Percentiles rank a stretch among this genome's conserved stretches.
Evolutionary conservation across 2,329 filamentous ascomycete species (phyloP).

Genomic region (Grosmannia serpens): DNA sequence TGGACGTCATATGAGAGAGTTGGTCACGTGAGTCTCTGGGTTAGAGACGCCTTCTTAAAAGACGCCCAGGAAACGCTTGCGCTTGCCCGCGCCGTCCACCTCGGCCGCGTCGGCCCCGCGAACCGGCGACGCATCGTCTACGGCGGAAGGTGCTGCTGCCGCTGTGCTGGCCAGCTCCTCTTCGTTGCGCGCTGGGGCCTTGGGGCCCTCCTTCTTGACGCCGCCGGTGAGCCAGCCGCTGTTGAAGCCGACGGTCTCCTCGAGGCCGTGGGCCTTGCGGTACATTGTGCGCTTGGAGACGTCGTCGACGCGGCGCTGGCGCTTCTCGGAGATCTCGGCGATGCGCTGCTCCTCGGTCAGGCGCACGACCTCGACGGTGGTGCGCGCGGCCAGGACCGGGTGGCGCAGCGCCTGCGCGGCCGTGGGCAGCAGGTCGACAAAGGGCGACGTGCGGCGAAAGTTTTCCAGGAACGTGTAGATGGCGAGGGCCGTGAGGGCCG

Average conservation of each 20-base stretch:
- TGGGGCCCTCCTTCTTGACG: slow-evolving; percentile 11
- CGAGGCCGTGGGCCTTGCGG: slow-evolving; percentile 73
- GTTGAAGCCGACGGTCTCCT: slow-evolving; percentile 44
- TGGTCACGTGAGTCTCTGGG: not conserved
- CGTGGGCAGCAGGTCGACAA: slow-evolving; percentile 64
- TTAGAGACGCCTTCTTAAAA: slow-evolving; percentile 37
- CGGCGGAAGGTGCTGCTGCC: slow-evolving; percentile 20
- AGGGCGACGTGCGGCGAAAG: slow-evolving; percentile 70
- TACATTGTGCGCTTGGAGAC: slow-evolving; percentile 78
- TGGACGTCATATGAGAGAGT: not conserved
- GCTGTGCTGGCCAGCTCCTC: slow-evolving; percentile 19
- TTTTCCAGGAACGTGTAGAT: slow-evolving; percentile 64
- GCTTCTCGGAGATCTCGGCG: slow-evolving; percentile 56
- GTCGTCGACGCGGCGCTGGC: slow-evolving; percentile 68
- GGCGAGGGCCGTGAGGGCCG: slow-evolving; percentile 58
- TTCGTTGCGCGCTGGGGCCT: slow-evolving; percentile 14
- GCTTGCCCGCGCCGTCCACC: slow-evolving; percentile 10
- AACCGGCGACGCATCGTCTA: slow-evolving; percentile 21
- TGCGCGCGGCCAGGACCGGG: slow-evolving; percentile 55
- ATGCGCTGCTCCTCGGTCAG: slow-evolving; percentile 66
- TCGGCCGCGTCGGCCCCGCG: not conserved
- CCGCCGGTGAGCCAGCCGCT: slow-evolving; percentile 12
- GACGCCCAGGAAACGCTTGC: slow-evolving; percentile 78
- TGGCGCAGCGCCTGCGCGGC: slow-evolving; percentile 56
- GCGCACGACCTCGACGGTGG: slow-evolving; percentile 60